Base-by-base conservation (phyloP, 257 asterid genomes). In the Lithospermum erythrorhizon region DNA sequence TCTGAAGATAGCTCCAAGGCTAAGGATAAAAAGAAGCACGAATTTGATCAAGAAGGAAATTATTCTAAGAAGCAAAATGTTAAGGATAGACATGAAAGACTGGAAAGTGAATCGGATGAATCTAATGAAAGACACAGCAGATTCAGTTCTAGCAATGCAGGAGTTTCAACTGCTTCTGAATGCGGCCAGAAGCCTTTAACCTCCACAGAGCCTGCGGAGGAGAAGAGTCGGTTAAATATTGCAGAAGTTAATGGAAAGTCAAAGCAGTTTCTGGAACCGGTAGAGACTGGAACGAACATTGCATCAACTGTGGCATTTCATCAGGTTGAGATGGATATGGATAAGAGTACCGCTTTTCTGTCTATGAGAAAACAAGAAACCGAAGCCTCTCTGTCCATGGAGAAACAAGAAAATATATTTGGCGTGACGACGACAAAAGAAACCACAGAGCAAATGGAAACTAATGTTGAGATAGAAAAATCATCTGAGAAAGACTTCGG, bases 231-330 rank as follows among this genome's bases (percentile, higher is more conserved):
- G 66, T 69, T 63, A 69, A 69, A 62, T 61, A 74, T 69, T 76
- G 81, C 68, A 69, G 72, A 80, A 63, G 75, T 53, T 52, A 71
- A 56, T 68, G 69, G 68, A 51, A 81, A 62, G 73, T 73, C 57
- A 22, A 58, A 58, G 15, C 65, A 64, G 76, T 59, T 57, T 65
- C 65, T 76, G 67, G 83, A 69, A 52, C 63, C 66, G 62, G 73
- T 58, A 63, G 73, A 69, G 68, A 67, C 61, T 55, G 65, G 63
- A 21, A 77, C 71, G 67, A 59, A 67, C 67, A 70, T 72, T 64
- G 68, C 69, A 73, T 71, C 65, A 22, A 72, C 71, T 25, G 47
- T 72, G 71, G 80, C 70, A 65, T 71, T 75, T 70, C 81, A 66
- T 67, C 70, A 69, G 61, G 76, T 72, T 37, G 79, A 69, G 45